phyloP scores from a whole-genome alignment of 805 yeast species.

The Cyberlindnera misumaiensis region DNA sequence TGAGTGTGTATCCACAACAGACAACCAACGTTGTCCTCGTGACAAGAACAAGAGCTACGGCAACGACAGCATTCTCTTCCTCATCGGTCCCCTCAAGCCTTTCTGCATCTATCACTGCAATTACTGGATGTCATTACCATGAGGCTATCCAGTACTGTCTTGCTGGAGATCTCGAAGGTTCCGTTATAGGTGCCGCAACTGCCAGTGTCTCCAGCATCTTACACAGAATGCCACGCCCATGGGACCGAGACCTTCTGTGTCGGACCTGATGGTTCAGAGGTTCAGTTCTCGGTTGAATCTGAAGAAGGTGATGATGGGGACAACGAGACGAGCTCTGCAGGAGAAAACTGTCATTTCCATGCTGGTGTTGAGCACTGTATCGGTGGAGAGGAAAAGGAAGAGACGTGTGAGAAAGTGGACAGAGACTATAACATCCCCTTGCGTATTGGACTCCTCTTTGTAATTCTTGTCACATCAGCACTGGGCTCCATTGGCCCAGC shows the following conservation, averaged over 20 bases:
- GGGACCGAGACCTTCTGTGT: conserved; percentile 14
- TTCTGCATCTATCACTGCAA: conserved; percentile 11
- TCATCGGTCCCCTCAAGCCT: background rate
- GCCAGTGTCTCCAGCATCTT: conserved; percentile 5
- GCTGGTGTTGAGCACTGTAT: conserved; percentile 21
- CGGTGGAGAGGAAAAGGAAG: conserved; percentile 10
- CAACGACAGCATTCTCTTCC: background rate
- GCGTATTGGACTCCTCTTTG: conserved; percentile 16
- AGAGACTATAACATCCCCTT: conserved; percentile 14
- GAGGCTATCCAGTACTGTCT: conserved; percentile 10
- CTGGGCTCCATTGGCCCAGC: conserved; percentile 14
- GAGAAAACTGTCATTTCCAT: conserved; percentile 18
- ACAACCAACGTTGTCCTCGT: background rate
- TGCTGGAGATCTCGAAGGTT: conserved; percentile 14
- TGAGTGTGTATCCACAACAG: conserved; percentile 1
- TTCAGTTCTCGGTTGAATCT: conserved; percentile 5
- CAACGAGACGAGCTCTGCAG: background rate
- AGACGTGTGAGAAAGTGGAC: conserved; percentile 11
- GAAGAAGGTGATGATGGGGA: background rate
- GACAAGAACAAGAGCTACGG: conserved; percentile 1
- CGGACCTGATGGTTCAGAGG: conserved; percentile 12
- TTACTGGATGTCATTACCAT: conserved; percentile 17
- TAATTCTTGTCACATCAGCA: conserved; percentile 10
- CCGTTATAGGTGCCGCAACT: conserved; percentile 13
- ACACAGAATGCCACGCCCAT: conserved; percentile 16